phyloP scores from a whole-genome alignment of 2,329 filamentous ascomycete species.

The Emergomyces orientalis region DNA sequence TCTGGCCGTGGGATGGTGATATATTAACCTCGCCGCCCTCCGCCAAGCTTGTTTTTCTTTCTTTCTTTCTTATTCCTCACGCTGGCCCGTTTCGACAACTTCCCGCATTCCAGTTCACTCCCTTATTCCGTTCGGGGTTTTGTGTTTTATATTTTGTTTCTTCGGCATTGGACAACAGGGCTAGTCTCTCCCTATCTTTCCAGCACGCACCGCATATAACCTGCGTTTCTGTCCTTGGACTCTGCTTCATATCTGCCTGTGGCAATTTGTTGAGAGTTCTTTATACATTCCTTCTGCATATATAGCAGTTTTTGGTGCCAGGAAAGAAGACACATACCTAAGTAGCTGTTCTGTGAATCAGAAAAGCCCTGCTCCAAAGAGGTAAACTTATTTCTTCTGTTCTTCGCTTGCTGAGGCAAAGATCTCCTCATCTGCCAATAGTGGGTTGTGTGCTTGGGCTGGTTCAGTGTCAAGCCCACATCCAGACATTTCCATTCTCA shows the following conservation, averaged over 20 bases:
- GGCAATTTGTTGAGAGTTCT: neutral
- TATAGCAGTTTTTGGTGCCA: neutral
- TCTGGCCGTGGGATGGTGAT: too few relatives aligned
- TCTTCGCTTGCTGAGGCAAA: neutral
- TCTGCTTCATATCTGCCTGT: slow-evolving; percentile 1
- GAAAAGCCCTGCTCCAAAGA: neutral
- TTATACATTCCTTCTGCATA: neutral
- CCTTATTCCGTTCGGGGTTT: slow-evolving; percentile 18
- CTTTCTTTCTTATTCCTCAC: slow-evolving; percentile 16
- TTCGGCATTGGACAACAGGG: slow-evolving; percentile 24
- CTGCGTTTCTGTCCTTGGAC: neutral
- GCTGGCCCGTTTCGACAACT: slow-evolving; percentile 19
- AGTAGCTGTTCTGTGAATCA: neutral
- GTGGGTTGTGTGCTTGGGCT: neutral
- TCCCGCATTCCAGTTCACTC: slow-evolving; percentile 10
- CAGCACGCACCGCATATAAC: slow-evolving; percentile 5
- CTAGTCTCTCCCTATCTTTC: slow-evolving; percentile 23
- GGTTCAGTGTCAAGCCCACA: neutral
- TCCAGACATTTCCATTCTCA: neutral
- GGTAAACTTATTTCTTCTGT: neutral
- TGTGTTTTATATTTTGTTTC: slow-evolving; percentile 15
- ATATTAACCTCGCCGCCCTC: slow-evolving; percentile 6
- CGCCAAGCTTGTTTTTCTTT: slow-evolving; percentile 10
- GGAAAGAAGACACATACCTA: neutral
- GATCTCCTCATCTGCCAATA: neutral